Conservation (phyloP, 176 grass and related monocot species). For the Phoenix dactylifera region DNA sequence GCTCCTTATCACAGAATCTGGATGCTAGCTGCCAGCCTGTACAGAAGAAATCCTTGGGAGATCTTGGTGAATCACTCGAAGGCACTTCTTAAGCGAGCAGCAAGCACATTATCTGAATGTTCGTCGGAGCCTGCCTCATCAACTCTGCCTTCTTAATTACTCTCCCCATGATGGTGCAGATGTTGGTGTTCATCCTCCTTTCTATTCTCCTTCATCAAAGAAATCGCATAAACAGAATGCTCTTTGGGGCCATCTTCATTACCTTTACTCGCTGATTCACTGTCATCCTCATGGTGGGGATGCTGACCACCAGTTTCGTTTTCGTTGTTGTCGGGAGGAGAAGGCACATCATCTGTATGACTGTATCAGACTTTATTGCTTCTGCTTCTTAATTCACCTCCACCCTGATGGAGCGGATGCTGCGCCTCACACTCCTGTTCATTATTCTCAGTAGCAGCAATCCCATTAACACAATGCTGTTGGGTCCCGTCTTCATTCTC, state of each 20-base stretch:
- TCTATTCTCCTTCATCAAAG: no score
- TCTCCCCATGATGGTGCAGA: no score
- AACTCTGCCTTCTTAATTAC: no score
- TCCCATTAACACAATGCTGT: conserved; percentile 10
- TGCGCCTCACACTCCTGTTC: conserved; percentile 16
- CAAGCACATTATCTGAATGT: no score
- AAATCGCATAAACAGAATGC: no score
- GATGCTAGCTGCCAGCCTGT: background rate
- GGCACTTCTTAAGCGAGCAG: background rate
- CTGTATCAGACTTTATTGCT: conserved; percentile 11
- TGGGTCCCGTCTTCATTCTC: conserved; percentile 15
- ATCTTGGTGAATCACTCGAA: conserved; percentile 9
- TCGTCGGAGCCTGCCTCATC: no score
- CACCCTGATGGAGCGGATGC: conserved; percentile 8
- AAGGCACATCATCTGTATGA: conserved; percentile 14
- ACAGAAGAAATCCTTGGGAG: background rate
- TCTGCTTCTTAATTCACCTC: conserved; percentile 26
- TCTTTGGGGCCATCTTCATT: no score
- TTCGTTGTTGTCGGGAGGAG: conserved; percentile 14
- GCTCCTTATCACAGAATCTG: conserved; percentile 1
- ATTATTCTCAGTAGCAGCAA: conserved; percentile 8
- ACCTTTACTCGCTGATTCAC: background rate
- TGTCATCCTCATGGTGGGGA: background rate
- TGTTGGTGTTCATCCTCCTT: no score
- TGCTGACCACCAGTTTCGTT: background rate